These are phyloP conservation scores for Neoboletus magnificus DNA, from an alignment of 768 basidiomycete species.

Conservation along the genomic window DNA sequence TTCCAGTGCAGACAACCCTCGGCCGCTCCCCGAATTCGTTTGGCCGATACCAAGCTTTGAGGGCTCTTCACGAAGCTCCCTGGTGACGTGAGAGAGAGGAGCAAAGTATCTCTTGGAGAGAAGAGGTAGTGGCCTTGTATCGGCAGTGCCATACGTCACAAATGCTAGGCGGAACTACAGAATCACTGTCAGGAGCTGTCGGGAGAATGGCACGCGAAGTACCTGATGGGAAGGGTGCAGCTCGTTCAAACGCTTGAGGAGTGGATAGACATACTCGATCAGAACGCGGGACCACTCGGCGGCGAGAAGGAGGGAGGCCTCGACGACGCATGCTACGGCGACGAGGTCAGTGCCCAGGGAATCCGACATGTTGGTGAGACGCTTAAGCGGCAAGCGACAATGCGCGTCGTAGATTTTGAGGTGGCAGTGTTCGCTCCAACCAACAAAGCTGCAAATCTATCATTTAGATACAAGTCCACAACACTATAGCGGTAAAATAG, in stretches of 20 bases:
- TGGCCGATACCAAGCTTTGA: conserved; percentile 54
- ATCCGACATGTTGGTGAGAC: conserved; percentile 23
- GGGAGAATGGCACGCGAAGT: conserved; percentile 2
- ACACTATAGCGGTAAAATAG: conserved; percentile 9
- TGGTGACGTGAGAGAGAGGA: conserved; percentile 38
- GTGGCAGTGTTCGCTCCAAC: background rate
- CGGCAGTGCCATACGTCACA: conserved; percentile 61
- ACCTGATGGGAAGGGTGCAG: conserved; percentile 39
- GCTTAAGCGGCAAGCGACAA: background rate
- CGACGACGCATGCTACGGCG: conserved; percentile 58
- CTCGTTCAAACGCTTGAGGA: conserved; percentile 53
- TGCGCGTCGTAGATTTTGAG: background rate
- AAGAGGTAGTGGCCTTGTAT: conserved; percentile 52
- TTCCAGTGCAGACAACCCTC: conserved; percentile 67
- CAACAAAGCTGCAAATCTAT: conserved; percentile 4
- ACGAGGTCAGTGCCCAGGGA: conserved; percentile 25
- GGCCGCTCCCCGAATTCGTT: conserved; percentile 44
- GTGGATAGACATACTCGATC: conserved; percentile 45
- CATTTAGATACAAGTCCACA: conserved; percentile 5
- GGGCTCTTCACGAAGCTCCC: conserved; percentile 46
- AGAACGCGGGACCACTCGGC: conserved; percentile 50
- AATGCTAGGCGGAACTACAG: conserved; percentile 46
- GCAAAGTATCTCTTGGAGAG: conserved; percentile 57
- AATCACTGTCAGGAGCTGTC: background rate
- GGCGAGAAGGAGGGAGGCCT: conserved; percentile 54